Evolutionary conservation across 306 rosid genomes (phyloP).

Genomic region (Leucaena leucocephala): DNA sequence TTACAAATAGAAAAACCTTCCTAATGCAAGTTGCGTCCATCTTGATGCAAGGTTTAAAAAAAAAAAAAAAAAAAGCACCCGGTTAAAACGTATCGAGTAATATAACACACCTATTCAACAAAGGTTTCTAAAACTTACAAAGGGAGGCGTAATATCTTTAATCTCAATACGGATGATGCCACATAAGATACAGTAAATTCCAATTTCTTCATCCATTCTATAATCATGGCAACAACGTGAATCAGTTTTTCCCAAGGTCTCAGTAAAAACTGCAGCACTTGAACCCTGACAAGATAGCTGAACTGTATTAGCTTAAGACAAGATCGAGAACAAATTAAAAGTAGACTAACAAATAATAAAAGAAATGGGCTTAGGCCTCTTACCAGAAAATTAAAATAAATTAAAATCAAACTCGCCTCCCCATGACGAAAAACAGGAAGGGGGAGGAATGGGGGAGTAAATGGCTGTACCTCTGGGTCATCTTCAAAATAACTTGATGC

Average conservation of each 20-base stretch:
- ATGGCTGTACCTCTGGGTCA: constrained; percentile 47
- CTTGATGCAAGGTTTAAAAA: not conserved
- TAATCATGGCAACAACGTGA: constrained; percentile 52
- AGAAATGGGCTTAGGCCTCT: not conserved
- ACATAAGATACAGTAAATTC: constrained; percentile 58
- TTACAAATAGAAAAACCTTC: not conserved
- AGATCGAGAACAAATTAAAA: not conserved
- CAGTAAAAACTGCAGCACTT: constrained; percentile 35
- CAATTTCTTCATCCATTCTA: constrained; percentile 64
- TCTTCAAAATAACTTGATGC: constrained; percentile 60
- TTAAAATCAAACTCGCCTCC: not conserved
- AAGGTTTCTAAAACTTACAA: constrained; percentile 58
- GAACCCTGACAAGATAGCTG: constrained; percentile 50
- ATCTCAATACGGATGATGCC: constrained; percentile 60
- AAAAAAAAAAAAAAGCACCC: not conserved
- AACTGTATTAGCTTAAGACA: constrained; percentile 31
- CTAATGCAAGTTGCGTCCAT: not conserved
- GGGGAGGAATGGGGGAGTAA: not conserved
- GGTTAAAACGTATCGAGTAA: not conserved
- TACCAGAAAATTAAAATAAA: not conserved
- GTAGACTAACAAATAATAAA: not conserved
- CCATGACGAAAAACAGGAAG: not conserved
- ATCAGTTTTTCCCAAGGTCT: constrained; percentile 3
- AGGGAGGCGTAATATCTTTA: constrained; percentile 53
- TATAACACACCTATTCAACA: not conserved